These are phyloP conservation scores for Bipolaris bicolor DNA, from an alignment of 2,329 filamentous ascomycete genomes.

Conservation along the genomic window DNA sequence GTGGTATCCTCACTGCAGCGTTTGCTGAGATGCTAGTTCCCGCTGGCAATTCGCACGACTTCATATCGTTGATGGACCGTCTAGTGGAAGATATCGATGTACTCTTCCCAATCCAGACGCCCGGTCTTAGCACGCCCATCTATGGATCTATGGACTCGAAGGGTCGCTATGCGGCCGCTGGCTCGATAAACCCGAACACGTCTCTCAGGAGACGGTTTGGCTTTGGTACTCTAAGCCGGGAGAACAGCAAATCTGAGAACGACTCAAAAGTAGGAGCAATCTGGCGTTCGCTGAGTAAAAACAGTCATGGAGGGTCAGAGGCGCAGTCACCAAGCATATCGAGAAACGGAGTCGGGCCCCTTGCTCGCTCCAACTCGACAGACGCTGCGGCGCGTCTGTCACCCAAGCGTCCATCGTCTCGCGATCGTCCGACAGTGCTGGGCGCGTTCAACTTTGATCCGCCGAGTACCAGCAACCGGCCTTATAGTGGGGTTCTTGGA, in stretches of 20 bases:
- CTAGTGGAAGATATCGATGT: constrained; percentile 88
- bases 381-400: constrained; percentile 68
- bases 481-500: constrained; percentile 45
- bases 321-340: constrained; percentile 67
- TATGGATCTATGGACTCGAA: constrained; percentile 66
- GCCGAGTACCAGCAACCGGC: constrained; percentile 44
- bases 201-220: constrained; percentile 86
- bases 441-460: constrained; percentile 58
- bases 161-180: constrained; percentile 67
- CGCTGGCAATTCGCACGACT: constrained; percentile 77
- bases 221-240: constrained; percentile 74
- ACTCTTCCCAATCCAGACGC: constrained; percentile 74
- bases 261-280: constrained; percentile 76
- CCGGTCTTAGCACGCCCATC: constrained; percentile 53
- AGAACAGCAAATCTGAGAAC: constrained; percentile 76
- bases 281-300: constrained; percentile 89
- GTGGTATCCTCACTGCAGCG: constrained; percentile 83
- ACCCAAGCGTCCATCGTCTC: constrained; percentile 60
- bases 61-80: constrained; percentile 86
- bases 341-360: constrained; percentile 59
- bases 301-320: constrained; percentile 49
- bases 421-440: constrained; percentile 59
- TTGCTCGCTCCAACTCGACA: constrained; percentile 77
- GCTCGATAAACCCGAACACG: constrained; percentile 85
- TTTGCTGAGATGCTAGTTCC: constrained; percentile 87